These are phyloP conservation scores for Cordyceps militaris DNA, from an alignment of 2,329 filamentous ascomycete species.

Conservation along the genomic window DNA sequence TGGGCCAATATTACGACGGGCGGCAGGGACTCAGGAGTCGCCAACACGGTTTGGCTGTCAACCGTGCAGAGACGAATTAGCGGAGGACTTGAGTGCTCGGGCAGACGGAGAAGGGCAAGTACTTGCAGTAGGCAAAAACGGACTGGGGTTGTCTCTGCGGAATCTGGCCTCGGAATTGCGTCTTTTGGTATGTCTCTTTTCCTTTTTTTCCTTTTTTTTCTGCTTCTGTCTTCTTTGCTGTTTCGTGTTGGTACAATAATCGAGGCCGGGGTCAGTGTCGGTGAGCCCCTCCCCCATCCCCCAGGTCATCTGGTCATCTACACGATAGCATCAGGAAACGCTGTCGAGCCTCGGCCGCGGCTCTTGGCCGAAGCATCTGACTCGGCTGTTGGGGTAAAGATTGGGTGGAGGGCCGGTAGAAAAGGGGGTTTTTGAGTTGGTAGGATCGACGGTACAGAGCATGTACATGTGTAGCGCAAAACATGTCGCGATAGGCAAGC, in stretches of 20 bases:
- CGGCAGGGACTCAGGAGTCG: neutral
- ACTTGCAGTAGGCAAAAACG: neutral
- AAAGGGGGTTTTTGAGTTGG: neutral
- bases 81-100: neutral
- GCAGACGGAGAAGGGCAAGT: neutral
- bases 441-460: neutral
- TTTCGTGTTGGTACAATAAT: no score
- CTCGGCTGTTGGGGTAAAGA: neutral
- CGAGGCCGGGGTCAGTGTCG: neutral
- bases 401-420: neutral
- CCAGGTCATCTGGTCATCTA: neutral
- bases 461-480: neutral
- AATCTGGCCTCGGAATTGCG: neutral
- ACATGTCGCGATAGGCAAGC: neutral
- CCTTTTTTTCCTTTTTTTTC: neutral
- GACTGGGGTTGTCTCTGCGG: neutral
- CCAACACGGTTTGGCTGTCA: neutral
- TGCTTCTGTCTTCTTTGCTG: neutral
- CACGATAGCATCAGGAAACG: neutral
- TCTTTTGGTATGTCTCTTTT: neutral
- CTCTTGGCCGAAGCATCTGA: slow-evolving; percentile 2
- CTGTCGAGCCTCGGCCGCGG: neutral
- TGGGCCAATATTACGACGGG: neutral
- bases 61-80: neutral
- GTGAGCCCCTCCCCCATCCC: neutral